Conservation (phyloP, 75 land plant genomes). For the Sequoiadendron giganteum region DNA sequence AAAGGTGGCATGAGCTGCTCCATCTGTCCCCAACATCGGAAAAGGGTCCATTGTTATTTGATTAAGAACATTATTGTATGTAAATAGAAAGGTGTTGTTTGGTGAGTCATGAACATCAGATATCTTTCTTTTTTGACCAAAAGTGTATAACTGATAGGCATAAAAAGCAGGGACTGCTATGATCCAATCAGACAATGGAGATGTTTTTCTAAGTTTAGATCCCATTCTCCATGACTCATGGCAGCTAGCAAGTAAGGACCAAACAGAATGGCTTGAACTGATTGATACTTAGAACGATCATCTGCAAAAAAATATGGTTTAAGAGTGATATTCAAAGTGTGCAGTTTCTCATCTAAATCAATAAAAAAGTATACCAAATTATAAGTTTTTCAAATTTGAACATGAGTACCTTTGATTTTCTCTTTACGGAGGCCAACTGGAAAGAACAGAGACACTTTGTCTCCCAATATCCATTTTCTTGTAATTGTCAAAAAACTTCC, state of each 20-base stretch:
- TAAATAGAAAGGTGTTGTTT: constrained; percentile 19
- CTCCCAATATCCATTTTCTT: constrained; percentile 6
- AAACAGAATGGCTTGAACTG: constrained; percentile 73
- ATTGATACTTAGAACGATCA: constrained; percentile 57
- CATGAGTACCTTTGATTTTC: neutral
- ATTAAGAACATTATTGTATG: constrained; percentile 17
- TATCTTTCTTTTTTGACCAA: constrained; percentile 21
- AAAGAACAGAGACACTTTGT: neutral
- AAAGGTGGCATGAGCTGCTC: constrained; percentile 50
- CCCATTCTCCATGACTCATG: constrained; percentile 55
- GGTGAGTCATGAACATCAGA: neutral
- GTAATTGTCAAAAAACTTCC: constrained; percentile 3
- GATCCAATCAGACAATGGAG: constrained; percentile 36
- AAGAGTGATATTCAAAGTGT: neutral
- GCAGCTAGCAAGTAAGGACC: constrained; percentile 89
- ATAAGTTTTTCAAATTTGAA: neutral
- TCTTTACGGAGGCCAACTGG: neutral
- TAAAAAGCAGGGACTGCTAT: constrained; percentile 34
- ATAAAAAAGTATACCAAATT: neutral
- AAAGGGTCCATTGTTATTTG: constrained; percentile 31
- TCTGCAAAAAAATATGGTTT: constrained; percentile 44
- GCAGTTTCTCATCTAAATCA: neutral
- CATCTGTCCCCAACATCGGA: constrained; percentile 35
- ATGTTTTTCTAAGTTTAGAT: constrained; percentile 22
- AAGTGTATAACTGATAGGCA: constrained; percentile 34